A percentile compares a stretch with the other conserved stretches of the same genome.
phyloP scores from a whole-genome alignment of 805 yeast species.

The Saturnispora bothae region DNA sequence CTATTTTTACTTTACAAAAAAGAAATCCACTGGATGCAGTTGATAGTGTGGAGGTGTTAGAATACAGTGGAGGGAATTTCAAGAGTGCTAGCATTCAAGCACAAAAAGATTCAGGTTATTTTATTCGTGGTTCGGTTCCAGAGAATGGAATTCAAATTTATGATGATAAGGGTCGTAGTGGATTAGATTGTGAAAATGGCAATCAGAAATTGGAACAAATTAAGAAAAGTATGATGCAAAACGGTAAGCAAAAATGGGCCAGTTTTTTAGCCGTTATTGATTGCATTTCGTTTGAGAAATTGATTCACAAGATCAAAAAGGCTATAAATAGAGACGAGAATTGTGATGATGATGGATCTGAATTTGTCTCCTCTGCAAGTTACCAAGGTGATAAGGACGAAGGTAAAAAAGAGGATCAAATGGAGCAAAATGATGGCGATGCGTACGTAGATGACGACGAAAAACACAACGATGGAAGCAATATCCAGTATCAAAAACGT shows the following conservation, averaged over 20 bases:
- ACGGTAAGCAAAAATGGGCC: conserved; percentile 22
- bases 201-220: conserved; percentile 18
- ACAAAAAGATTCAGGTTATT: too few species aligned
- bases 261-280: conserved; percentile 22
- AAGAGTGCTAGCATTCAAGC: not conserved
- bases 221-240: conserved; percentile 15
- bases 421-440: too few species aligned
- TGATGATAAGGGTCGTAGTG: conserved; percentile 16
- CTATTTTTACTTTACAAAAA: too few species aligned
- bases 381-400: too few species aligned
- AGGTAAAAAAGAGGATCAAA: too few species aligned
- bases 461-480: too few species aligned
- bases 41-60: not conserved
- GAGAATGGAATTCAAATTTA: conserved; percentile 16
- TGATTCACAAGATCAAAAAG: conserved; percentile 14
- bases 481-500: too few species aligned
- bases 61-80: not conserved
- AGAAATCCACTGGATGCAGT: too few species aligned
- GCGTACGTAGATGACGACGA: too few species aligned
- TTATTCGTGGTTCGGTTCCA: conserved; percentile 10
- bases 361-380: too few species aligned
- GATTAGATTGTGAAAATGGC: conserved; percentile 18
- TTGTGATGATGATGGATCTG: conserved; percentile 2
- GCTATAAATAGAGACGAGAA: conserved; percentile 10
- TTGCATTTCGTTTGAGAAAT: conserved; percentile 18